Conservation (phyloP, 768 basidiomycete species). For the Galerina marginata region DNA sequence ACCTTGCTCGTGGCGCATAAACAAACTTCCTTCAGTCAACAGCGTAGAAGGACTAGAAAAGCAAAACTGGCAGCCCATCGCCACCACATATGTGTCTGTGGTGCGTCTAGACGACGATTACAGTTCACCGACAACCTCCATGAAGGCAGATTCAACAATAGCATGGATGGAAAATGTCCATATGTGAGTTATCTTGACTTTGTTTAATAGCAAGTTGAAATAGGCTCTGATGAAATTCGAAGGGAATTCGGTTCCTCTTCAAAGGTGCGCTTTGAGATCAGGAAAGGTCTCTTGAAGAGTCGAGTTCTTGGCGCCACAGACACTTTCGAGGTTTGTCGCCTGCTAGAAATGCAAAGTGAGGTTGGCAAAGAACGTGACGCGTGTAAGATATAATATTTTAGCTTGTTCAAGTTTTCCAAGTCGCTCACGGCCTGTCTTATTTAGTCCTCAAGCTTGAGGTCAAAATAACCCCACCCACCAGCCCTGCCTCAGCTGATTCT, state of each 20-base stretch:
- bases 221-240: constrained; percentile 3
- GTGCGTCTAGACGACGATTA: constrained; percentile 22
- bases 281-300: constrained; percentile 23
- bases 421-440: background rate
- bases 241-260: constrained; percentile 19
- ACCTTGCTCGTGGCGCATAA: background rate
- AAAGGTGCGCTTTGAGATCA: constrained; percentile 25
- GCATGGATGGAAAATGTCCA: constrained; percentile 28
- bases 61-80: constrained; percentile 21
- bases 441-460: constrained; percentile 24
- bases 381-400: constrained; percentile 9
- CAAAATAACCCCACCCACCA: constrained; percentile 6
- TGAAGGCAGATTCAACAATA: constrained; percentile 17
- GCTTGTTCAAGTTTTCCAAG: background rate
- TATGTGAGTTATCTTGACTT: constrained; percentile 1
- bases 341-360: constrained; percentile 24
- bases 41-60: constrained; percentile 22
- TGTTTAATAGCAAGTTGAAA: background rate
- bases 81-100: constrained; percentile 22
- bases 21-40: constrained; percentile 14
- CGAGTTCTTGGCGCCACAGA: constrained; percentile 23
- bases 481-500: background rate
- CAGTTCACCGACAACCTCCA: constrained; percentile 18
- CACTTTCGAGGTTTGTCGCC: constrained; percentile 13
- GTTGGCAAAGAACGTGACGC: constrained; percentile 19